Percentiles rank a stretch among this genome's conserved stretches.
Evolutionary conservation across 1,139 yeast species (phyloP).

Genomic region (Blastobotrys persicus): DNA sequence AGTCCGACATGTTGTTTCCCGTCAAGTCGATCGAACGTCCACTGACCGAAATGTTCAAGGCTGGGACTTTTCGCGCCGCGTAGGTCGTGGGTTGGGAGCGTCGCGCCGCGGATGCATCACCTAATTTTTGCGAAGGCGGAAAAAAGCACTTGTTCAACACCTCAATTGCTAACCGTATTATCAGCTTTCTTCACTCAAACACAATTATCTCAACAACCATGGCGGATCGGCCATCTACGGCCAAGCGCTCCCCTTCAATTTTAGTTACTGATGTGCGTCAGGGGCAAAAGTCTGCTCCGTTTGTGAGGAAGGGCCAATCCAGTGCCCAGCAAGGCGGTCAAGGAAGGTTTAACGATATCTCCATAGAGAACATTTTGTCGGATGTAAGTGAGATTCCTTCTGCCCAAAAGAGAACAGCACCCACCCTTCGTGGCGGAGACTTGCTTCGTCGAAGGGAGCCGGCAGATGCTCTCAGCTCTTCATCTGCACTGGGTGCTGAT

Average conservation of each 20-base stretch:
- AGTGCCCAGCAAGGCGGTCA: constrained; percentile 17
- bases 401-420: constrained; percentile 51
- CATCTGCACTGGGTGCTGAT: neutral
- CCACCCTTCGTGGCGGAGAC: neutral
- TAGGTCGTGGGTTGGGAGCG: neutral
- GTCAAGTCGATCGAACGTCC: neutral
- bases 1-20: constrained; percentile 29
- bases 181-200: neutral
- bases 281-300: constrained; percentile 71
- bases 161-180: neutral
- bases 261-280: constrained; percentile 85
- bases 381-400: constrained; percentile 86
- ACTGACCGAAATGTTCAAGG: neutral
- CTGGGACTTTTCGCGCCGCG: neutral
- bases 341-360: constrained; percentile 29
- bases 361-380: constrained; percentile 47
- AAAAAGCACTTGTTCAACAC: too few relatives aligned
- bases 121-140: neutral
- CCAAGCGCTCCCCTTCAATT: constrained; percentile 91
- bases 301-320: constrained; percentile 41
- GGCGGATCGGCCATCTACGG: constrained; percentile 52
- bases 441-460: neutral
- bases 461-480: neutral
- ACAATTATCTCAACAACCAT: constrained; percentile 7
- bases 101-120: neutral